Percentiles rank a stretch among this genome's conserved stretches.
Conservation (phyloP, 2,329 filamentous ascomycete species). For the Rhinocladiella mackenziei region DNA sequence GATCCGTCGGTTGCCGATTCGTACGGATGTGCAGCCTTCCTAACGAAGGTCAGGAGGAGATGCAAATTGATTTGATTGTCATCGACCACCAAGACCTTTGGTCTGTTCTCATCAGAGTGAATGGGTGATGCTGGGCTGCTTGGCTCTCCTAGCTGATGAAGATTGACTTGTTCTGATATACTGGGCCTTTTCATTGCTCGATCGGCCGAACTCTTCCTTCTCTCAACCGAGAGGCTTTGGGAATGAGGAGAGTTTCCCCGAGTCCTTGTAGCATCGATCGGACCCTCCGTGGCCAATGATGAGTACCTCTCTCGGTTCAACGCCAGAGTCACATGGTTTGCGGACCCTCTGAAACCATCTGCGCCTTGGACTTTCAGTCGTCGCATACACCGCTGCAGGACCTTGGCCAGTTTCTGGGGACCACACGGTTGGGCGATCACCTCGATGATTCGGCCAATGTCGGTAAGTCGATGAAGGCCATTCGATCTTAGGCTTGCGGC, state of each 20-base stretch:
- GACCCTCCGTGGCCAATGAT: neutral
- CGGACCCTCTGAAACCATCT: neutral
- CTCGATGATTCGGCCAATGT: slow-evolving; percentile 35
- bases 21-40: slow-evolving; percentile 36
- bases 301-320: slow-evolving; percentile 1
- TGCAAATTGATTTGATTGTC: slow-evolving; percentile 47
- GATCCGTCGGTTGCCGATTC: slow-evolving; percentile 43
- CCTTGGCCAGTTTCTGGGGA: slow-evolving; percentile 41
- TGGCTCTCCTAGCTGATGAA: neutral
- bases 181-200: neutral
- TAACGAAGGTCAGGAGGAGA: slow-evolving; percentile 43
- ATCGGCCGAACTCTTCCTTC: no score
- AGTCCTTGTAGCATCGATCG: neutral
- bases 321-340: slow-evolving; percentile 10
- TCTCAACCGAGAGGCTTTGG: no score
- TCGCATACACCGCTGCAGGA: slow-evolving; percentile 30
- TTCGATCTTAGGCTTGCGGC: slow-evolving; percentile 32
- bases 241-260: slow-evolving; percentile 1
- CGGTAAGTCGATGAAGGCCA: slow-evolving; percentile 27
- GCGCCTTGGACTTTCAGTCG: slow-evolving; percentile 17
- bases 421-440: slow-evolving; percentile 41
- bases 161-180: neutral
- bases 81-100: slow-evolving; percentile 42
- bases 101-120: slow-evolving; percentile 3
- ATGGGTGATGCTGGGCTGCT: neutral